Conservation (phyloP, 1,284 basidiomycete genomes). For the Vanrija pseudolonga region DNA sequence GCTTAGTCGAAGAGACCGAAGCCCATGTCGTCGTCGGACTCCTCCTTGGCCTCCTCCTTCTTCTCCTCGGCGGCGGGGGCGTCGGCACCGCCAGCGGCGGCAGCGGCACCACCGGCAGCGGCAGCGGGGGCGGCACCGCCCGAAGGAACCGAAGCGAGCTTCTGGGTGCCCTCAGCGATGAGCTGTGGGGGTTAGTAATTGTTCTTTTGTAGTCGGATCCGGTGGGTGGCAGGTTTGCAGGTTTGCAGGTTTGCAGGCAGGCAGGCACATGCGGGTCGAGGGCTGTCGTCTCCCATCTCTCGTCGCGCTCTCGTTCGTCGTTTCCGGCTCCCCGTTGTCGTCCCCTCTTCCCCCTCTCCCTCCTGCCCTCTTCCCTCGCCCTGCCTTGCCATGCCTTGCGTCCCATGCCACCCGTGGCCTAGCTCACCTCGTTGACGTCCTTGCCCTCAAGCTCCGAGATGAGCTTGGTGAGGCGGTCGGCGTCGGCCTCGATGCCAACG, state of each 20-base stretch:
- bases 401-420: not conserved
- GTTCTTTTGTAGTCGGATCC: not conserved
- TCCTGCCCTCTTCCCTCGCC: not conserved
- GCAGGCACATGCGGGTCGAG: no score
- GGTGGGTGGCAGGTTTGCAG: not conserved
- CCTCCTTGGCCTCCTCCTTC: slow-evolving; percentile 57
- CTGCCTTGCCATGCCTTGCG: not conserved
- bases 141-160: slow-evolving; percentile 81
- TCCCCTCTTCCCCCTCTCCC: not conserved
- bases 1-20: slow-evolving; percentile 91
- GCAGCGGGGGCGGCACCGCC: slow-evolving; percentile 46
- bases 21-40: slow-evolving; percentile 55
- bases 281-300: not conserved
- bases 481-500: slow-evolving; percentile 87
- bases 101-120: slow-evolving; percentile 44
- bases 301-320: not conserved
- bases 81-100: slow-evolving; percentile 59
- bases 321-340: not conserved
- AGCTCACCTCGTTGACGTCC: slow-evolving; percentile 71
- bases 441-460: slow-evolving; percentile 92
- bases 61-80: slow-evolving; percentile 65
- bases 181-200: slow-evolving; percentile 57
- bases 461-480: slow-evolving; percentile 77
- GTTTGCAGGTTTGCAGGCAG: no score
- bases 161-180: slow-evolving; percentile 86